Base-by-base conservation (phyloP, 2,329 filamentous ascomycete species). In the Colletotrichum tamarilloi region DNA sequence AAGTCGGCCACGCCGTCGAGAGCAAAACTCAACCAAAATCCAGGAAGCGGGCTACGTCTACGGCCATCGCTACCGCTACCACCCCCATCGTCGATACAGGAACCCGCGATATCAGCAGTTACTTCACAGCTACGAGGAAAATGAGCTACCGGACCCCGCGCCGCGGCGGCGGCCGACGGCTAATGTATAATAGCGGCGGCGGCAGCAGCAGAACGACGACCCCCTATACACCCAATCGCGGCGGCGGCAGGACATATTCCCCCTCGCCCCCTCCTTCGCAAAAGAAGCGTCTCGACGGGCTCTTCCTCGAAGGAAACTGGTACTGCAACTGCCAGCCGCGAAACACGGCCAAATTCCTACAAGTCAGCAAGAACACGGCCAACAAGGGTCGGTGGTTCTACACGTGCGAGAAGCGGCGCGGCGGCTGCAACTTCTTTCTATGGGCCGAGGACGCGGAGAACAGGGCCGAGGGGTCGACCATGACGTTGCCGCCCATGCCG, bases 271-370 rank as follows among this genome's bases (percentile, higher is more conserved):
- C 59, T 30, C 57, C 16, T 67, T 77, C 82, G 6, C 64, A 76
- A 11, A 82, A 79, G 75, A 81, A 80, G 64, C 79, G 80, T 28
- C 77, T 80, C 70, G 78, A 82, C 65, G 82, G 83, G 28, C 71
- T 78, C 52, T 84, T 77, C 66, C 68, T 78, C 28, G 77, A 82
- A 63, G 81, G 79, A 6, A 67, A 79, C 55, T 84, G 82, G 81
- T 83, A 78, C 79, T 84, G 85, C 77, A 84, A 87, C 74, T 87
- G 85, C 70, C 78, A 80, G 28, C 85, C 85, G 28, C 85, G 82
- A 16, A 77, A 78, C 30, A 78, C 77, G 30, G 84, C 85, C 7
- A 75, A 76, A 11, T 78, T 80, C 46, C 78, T 80, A n/a, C 79
- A 81, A 63, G 82, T 84, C 35, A 82, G 80, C 63, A 86, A 84